phyloP scores from a whole-genome alignment of 352 stramenopile species.

The Blastocystis sp. region DNA sequence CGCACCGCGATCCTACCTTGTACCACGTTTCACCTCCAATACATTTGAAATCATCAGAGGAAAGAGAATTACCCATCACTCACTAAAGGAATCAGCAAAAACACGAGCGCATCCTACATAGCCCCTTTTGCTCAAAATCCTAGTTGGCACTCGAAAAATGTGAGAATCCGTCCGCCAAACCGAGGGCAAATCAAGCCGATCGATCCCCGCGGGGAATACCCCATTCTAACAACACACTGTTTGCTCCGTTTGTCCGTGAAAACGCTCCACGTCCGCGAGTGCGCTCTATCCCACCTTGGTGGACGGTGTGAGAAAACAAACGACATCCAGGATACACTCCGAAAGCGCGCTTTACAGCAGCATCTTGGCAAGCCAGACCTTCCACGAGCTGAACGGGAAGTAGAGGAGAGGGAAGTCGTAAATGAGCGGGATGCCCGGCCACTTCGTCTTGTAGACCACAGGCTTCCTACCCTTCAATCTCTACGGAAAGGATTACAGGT shows the following conservation, averaged over 20 bases:
- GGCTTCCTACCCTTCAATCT: not conserved
- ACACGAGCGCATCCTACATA: not conserved
- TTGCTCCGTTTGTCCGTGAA: too few relatives aligned
- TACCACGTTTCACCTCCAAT: conserved; percentile 66
- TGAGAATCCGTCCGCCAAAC: not conserved
- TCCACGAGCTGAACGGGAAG: conserved; percentile 38
- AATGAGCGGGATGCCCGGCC: conserved; percentile 37
- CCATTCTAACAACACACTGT: too few relatives aligned
- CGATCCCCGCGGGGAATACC: too few relatives aligned
- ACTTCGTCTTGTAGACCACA: conserved; percentile 64
- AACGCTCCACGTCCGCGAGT: too few relatives aligned
- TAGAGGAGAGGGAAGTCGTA: conserved; percentile 47
- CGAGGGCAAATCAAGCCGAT: too few relatives aligned
- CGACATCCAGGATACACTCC: too few relatives aligned
- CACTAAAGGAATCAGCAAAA: not conserved
- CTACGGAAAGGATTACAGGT: conserved; percentile 9
- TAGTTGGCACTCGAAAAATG: not conserved
- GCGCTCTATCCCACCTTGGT: too few relatives aligned
- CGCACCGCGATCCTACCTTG: not conserved
- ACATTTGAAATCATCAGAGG: conserved; percentile 69
- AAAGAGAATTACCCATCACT: conserved; percentile 66
- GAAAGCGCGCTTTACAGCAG: not conserved
- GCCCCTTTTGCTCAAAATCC: not conserved
- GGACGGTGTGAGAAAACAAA: too few relatives aligned
- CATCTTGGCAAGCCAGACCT: conserved; percentile 21